Percentiles rank a stretch among this genome's conserved stretches.
These are phyloP conservation scores for Boletus subcaerulescens DNA, from an alignment of 768 basidiomycete genomes.

Conservation along the genomic window DNA sequence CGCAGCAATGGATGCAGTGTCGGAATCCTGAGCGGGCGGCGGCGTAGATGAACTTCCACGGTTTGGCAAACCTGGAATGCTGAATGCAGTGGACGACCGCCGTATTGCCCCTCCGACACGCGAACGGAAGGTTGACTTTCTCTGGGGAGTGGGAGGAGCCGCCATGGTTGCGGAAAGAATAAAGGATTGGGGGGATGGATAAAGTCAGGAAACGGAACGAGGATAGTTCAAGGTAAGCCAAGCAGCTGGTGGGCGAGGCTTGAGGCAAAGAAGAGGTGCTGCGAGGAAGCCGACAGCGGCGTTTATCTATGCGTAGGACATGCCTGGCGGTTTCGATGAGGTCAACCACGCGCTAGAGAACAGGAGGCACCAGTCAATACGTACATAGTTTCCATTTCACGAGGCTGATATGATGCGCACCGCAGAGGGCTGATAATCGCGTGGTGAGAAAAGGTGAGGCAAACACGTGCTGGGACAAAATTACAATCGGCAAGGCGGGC, in stretches of 20 bases:
- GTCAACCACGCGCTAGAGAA: constrained; percentile 28
- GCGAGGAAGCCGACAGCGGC: constrained; percentile 18
- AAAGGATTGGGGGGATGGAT: constrained; percentile 1
- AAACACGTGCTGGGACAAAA: constrained; percentile 28
- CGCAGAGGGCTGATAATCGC: constrained; percentile 34
- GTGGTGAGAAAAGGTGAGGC: constrained; percentile 29
- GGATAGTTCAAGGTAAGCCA: constrained; percentile 8
- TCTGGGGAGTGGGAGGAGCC: constrained; percentile 32
- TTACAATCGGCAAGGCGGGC: constrained; percentile 8
- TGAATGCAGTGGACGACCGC: constrained; percentile 56
- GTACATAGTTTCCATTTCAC: constrained; percentile 18
- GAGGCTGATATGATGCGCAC: constrained; percentile 32
- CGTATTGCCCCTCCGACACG: constrained; percentile 61
- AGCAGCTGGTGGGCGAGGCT: constrained; percentile 10
- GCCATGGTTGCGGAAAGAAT: constrained; percentile 24
- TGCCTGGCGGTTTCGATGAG: constrained; percentile 37
- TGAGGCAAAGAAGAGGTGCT: constrained; percentile 20
- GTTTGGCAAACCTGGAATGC: constrained; percentile 36
- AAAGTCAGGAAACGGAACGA: constrained; percentile 7
- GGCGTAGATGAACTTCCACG: constrained; percentile 26
- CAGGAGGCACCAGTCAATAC: constrained; percentile 21
- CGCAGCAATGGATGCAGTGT: constrained; percentile 23
- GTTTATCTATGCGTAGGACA: constrained; percentile 26
- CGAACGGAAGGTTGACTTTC: constrained; percentile 46
- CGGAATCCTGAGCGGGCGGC: constrained; percentile 27